Conservation (phyloP, 371 early-diverging fungal species). For the Gilbertella persicaria region DNA sequence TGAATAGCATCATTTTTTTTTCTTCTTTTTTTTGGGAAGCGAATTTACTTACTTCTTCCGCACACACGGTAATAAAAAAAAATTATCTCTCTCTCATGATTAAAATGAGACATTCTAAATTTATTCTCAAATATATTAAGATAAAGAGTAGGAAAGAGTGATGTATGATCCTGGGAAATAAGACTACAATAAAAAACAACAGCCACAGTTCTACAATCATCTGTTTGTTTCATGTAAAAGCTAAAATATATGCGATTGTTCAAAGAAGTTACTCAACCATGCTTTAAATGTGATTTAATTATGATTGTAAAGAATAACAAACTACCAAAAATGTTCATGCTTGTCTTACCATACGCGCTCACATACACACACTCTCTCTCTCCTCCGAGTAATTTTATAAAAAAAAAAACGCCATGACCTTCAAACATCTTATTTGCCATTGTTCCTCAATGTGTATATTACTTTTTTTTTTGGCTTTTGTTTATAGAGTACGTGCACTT, state of each 20-base stretch:
- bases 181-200: neutral
- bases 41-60: neutral
- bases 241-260: neutral
- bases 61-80: neutral
- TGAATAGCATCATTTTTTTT: conserved; percentile 11
- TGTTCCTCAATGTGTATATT: neutral
- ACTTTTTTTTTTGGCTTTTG: neutral
- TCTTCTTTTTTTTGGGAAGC: neutral
- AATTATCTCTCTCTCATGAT: neutral
- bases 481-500: conserved; percentile 5
- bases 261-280: too few species aligned
- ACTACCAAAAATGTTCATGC: conserved; percentile 19
- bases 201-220: conserved; percentile 13
- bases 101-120: neutral
- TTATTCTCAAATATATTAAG: neutral
- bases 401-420: conserved; percentile 1
- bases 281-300: conserved; percentile 2
- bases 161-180: conserved; percentile 10
- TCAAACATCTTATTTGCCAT: neutral
- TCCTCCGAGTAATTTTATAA: neutral
- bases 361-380: neutral
- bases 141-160: neutral
- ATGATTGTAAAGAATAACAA: conserved; percentile 15
- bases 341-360: conserved; percentile 1
- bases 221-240: conserved; percentile 16